phyloP scores from a whole-genome alignment of 495 filamentous ascomycete species.

The Penicillium ucsense region DNA sequence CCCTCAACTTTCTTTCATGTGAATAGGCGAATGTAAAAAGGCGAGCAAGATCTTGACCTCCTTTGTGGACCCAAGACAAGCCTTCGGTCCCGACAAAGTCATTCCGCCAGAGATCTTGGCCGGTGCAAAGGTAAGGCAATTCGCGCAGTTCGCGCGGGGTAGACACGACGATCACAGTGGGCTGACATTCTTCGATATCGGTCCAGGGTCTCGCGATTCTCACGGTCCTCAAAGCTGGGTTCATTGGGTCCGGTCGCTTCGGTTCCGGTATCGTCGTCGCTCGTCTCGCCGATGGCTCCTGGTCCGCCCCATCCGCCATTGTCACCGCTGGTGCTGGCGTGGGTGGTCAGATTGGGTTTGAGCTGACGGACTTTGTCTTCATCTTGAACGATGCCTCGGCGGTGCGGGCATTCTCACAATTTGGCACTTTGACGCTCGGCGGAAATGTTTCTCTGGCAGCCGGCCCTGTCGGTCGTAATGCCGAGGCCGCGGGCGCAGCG shows the following conservation, averaged over 20 bases:
- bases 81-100: constrained; percentile 94
- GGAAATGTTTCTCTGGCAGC: constrained; percentile 96
- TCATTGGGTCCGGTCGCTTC: constrained; percentile 85
- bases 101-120: constrained; percentile 88
- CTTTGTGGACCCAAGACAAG: constrained; percentile 87
- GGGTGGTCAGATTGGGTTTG: constrained; percentile 94
- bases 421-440: constrained; percentile 81
- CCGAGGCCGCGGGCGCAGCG: constrained; percentile 90
- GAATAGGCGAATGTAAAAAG: constrained; percentile 76
- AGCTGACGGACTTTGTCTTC: constrained; percentile 97
- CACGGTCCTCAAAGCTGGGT: constrained; percentile 92
- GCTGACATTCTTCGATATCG: constrained; percentile 4
- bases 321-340: constrained; percentile 85
- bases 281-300: constrained; percentile 79
- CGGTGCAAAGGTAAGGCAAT: constrained; percentile 67
- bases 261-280: constrained; percentile 92
- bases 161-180: background rate
- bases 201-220: constrained; percentile 82
- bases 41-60: constrained; percentile 87
- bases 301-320: constrained; percentile 92
- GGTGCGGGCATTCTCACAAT: constrained; percentile 90
- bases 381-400: constrained; percentile 90
- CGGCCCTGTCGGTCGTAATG: constrained; percentile 87
- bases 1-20: constrained; percentile 1
- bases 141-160: constrained; percentile 1